Base-by-base conservation (phyloP, 345 rosid species). In the Brassica cretica region DNA sequence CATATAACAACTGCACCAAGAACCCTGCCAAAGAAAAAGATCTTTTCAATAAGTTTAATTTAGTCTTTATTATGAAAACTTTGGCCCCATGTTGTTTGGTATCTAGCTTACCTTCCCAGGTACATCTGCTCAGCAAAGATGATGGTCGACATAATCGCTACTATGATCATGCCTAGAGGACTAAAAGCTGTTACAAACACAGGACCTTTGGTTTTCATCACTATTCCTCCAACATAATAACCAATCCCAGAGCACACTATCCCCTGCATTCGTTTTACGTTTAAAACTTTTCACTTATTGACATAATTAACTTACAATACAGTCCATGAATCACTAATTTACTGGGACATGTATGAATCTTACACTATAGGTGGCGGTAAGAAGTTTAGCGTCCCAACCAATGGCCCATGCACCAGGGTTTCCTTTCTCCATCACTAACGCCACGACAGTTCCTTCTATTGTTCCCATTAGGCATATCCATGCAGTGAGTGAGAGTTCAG, bases 401-500 rank as follows among this genome's bases (percentile, higher is more conserved):
- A 93, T 79, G 41, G 84, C 68, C 99, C 99, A 95, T 3, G 75
- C 83, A 0, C 79, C 25, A 0, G 84, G 16, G 9, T 91, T 87
- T 70, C 92, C 92, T 66, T 81, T 85, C 78, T 95, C 99, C 91
- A 87, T 88, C 4, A 93, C 70, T 16, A 93, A 74, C 0, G 97
- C 98, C 1, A 82, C 86, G 0, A 66, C 71, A 0, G 89, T 49
- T 35, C 91, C 90, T 78, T 87, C 91, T 4, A 85, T 58, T 6
- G 98, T 95, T 7, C 93, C 99, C 78, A 95, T 64, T 30, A 88
- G 74, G 66, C 94, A 91, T 66, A 95, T 88, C 96, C 91, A 93
- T n/a, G 82, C 92, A 0, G 98, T 90, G 5, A 95, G 92, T 5
- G 98, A 88, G 12, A 93, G 93, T 82, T 91, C 98, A 0, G 88